A percentile compares a stretch with the other conserved stretches of the same genome.
Conservation (phyloP, 2,329 filamentous ascomycete genomes). For the Neodidymelliopsis sp. region DNA sequence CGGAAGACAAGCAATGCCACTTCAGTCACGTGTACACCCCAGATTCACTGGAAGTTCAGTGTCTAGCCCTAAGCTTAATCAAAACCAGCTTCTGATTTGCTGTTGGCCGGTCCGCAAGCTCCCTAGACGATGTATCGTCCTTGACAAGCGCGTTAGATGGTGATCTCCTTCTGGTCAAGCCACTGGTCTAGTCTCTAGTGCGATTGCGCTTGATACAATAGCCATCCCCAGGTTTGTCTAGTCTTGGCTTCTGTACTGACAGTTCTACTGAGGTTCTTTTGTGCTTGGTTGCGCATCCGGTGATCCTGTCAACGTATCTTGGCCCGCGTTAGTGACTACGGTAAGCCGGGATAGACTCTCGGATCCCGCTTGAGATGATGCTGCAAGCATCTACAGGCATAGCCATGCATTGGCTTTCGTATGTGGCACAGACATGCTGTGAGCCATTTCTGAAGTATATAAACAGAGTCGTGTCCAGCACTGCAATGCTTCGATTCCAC, state of each 20-base stretch:
- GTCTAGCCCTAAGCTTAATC: neutral
- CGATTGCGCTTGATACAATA: constrained; percentile 5
- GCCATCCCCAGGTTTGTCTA: constrained; percentile 11
- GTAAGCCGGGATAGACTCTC: neutral
- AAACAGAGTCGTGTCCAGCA: neutral
- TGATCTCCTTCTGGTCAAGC: neutral
- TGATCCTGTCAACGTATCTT: constrained; percentile 10
- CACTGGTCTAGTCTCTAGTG: constrained; percentile 1
- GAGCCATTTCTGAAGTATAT: constrained; percentile 2
- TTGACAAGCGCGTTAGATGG: neutral
- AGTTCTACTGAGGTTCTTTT: neutral
- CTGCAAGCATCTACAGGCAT: constrained; percentile 9
- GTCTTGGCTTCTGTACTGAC: constrained; percentile 9
- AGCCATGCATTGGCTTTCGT: constrained; percentile 6
- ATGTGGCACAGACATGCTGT: neutral
- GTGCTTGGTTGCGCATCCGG: neutral
- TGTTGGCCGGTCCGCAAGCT: neutral
- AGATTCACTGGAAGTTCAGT: constrained; percentile 4
- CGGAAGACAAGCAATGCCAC: constrained; percentile 6
- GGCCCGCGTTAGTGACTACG: neutral
- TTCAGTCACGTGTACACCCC: constrained; percentile 7
- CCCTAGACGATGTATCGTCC: neutral
- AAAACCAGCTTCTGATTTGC: neutral
- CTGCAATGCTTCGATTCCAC: neutral
- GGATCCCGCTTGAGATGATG: neutral